Percentiles rank a stretch among this genome's conserved stretches.
phyloP scores from a whole-genome alignment of 352 stramenopile genomes.

The Aphanomyces cochlioides region DNA sequence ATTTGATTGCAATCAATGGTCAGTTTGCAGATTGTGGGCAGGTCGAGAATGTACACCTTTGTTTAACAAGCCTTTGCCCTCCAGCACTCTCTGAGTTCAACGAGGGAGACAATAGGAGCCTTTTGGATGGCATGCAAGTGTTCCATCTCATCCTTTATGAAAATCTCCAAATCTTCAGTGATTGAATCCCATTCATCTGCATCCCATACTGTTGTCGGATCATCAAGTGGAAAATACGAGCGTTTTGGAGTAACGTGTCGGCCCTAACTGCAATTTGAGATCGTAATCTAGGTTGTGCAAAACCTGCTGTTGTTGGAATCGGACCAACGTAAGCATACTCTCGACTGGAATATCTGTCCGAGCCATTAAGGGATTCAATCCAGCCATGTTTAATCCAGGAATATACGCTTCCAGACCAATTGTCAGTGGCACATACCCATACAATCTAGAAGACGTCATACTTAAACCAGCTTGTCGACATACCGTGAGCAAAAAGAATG shows the following conservation, averaged over 20 bases:
- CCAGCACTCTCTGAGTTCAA: neutral
- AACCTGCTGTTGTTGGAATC: neutral
- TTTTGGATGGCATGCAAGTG: too few relatives aligned
- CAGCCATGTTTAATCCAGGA: neutral
- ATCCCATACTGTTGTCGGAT: neutral
- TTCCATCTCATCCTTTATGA: neutral
- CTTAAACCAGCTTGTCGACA: neutral
- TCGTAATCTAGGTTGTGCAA: neutral
- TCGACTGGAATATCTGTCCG: neutral
- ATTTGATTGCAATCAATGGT: too few relatives aligned
- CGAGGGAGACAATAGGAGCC: neutral
- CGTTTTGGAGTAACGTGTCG: neutral
- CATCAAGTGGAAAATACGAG: too few relatives aligned
- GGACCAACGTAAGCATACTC: constrained; percentile 6
- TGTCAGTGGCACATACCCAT: neutral
- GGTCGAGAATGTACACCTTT: too few relatives aligned
- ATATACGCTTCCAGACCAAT: neutral
- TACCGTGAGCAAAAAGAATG: constrained; percentile 20
- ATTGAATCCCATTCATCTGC: neutral
- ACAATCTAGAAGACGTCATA: neutral
- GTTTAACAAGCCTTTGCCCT: too few relatives aligned
- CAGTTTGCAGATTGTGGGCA: too few relatives aligned
- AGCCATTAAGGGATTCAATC: neutral
- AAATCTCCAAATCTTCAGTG: neutral
- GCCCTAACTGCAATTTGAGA: neutral